These are phyloP conservation scores for Gossypium lobatum DNA, from an alignment of 441 rosid species.

Conservation along the genomic window DNA sequence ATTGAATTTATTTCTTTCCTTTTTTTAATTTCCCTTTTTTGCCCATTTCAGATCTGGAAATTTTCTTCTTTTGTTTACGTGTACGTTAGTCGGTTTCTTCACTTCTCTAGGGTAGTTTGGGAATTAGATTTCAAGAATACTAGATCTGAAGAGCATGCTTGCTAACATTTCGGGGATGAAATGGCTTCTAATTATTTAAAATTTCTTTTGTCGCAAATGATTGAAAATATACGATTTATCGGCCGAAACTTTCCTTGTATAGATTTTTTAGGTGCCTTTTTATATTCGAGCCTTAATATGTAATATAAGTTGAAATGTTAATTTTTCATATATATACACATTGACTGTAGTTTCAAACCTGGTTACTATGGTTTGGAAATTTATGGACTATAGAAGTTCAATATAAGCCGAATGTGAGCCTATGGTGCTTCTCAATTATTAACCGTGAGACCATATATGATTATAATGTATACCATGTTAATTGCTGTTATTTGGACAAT, in stretches of 20 bases:
- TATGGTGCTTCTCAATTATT: neutral
- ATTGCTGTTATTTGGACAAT: neutral
- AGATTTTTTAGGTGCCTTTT: neutral
- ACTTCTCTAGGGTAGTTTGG: neutral
- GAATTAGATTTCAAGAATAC: neutral
- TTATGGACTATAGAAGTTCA: neutral
- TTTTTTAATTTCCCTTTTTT: conserved; percentile 2
- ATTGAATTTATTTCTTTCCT: conserved; percentile 7
- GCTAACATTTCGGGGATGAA: neutral
- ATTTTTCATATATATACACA: neutral
- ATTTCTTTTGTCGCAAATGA: neutral
- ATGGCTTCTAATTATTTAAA: neutral
- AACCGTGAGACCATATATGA: neutral
- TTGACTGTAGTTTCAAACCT: neutral
- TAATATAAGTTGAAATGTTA: neutral
- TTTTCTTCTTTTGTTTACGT: neutral
- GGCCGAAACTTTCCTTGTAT: neutral
- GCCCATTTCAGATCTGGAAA: conserved; percentile 27
- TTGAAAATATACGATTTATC: neutral
- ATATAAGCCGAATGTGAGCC: neutral
- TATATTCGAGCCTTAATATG: neutral
- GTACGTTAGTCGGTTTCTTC: neutral
- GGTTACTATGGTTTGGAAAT: neutral
- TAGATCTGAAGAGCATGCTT: neutral
- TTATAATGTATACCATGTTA: neutral